Conservation (phyloP, 768 basidiomycete genomes). For the Gloeopeniophorella convolvens region DNA sequence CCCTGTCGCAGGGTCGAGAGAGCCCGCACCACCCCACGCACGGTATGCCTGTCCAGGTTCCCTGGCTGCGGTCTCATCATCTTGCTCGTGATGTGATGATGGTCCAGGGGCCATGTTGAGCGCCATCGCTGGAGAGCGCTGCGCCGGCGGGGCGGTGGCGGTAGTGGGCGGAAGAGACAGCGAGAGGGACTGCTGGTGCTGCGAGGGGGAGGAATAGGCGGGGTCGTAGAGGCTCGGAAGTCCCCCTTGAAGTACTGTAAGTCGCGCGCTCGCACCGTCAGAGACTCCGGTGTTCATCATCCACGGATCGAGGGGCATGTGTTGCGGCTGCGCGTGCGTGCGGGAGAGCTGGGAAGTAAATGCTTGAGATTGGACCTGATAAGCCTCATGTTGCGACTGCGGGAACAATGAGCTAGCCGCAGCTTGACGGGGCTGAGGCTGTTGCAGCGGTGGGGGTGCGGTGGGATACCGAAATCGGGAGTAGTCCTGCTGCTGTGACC, state of each 20-base stretch:
- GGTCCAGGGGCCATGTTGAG: background rate
- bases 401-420: slow-evolving; percentile 2
- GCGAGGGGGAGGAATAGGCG: background rate
- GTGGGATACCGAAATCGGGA: background rate
- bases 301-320: background rate
- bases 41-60: background rate
- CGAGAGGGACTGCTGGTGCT: background rate
- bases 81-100: background rate
- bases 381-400: background rate
- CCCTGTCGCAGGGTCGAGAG: slow-evolving; percentile 57
- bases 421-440: slow-evolving; percentile 4
- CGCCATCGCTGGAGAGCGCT: background rate
- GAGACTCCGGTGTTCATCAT: background rate
- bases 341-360: background rate
- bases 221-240: background rate
- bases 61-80: background rate
- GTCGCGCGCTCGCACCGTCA: background rate
- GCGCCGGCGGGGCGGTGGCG: background rate
- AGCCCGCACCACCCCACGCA: slow-evolving; percentile 36
- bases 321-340: background rate
- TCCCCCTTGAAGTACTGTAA: background rate
- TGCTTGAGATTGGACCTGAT: background rate
- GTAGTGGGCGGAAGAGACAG: background rate
- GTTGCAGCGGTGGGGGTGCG: background rate
- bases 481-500: background rate